Conservation (phyloP, 495 filamentous ascomycete species). For the Parathielavia appendiculata region DNA sequence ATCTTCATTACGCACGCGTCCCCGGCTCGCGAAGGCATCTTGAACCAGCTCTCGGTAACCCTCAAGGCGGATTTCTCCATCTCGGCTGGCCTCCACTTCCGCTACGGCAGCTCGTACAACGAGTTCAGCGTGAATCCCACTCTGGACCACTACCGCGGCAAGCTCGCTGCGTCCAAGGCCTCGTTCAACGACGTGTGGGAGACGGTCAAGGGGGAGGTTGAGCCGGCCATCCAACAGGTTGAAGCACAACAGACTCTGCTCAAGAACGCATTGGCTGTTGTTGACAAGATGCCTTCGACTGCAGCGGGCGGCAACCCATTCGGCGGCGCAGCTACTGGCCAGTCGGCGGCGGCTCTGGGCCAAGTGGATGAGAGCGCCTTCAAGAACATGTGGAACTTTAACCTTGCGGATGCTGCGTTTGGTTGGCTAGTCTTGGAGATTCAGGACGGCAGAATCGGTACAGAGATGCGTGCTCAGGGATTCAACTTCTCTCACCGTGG, state of each 20-base stretch:
- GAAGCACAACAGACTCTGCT: slow-evolving; percentile 87
- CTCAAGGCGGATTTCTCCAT: slow-evolving; percentile 98
- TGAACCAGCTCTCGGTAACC: slow-evolving; percentile 96
- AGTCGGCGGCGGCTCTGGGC: slow-evolving; percentile 56
- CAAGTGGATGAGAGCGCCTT: slow-evolving; percentile 98
- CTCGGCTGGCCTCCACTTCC: slow-evolving; percentile 95
- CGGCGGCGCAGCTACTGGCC: slow-evolving; percentile 74
- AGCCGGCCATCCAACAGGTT: slow-evolving; percentile 86
- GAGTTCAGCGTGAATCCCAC: slow-evolving; percentile 99
- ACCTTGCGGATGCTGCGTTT: slow-evolving; percentile 94
- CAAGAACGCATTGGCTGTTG: slow-evolving; percentile 81
- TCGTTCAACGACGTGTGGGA: slow-evolving; percentile 99
- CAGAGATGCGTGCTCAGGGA: slow-evolving; percentile 96
- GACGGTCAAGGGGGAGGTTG: slow-evolving; percentile 91
- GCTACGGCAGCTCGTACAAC: slow-evolving; percentile 98
- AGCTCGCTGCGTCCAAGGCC: slow-evolving; percentile 97
- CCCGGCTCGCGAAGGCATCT: slow-evolving; percentile 89
- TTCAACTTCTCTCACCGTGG: slow-evolving; percentile 98
- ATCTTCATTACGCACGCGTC: slow-evolving; percentile 97
- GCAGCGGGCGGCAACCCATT: slow-evolving; percentile 96
- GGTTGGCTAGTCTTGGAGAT: slow-evolving; percentile 93
- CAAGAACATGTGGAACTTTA: slow-evolving; percentile 99
- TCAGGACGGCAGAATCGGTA: slow-evolving; percentile 89
- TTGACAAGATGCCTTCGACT: slow-evolving; percentile 91
- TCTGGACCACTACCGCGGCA: slow-evolving; percentile 96